Conservation (phyloP, 2,329 filamentous ascomycete species). For the Teratosphaeria viscida region DNA sequence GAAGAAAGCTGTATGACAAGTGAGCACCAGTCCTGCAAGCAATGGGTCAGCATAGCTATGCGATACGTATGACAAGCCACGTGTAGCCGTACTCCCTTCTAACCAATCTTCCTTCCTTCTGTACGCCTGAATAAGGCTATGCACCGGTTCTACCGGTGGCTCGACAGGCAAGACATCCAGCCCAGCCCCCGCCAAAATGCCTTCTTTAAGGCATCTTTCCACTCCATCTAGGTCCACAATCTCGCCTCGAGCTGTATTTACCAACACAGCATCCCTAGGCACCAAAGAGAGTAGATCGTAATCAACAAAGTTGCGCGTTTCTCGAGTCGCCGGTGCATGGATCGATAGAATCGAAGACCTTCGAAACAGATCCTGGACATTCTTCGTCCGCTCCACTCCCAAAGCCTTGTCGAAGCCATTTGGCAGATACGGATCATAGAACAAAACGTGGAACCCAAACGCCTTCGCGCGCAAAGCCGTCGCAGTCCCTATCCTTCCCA, state of each 20-base stretch:
- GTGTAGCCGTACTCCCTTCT: slow-evolving; percentile 24
- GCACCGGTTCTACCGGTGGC: slow-evolving; percentile 21
- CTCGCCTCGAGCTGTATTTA: slow-evolving; percentile 24
- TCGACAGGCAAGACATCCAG: slow-evolving; percentile 26
- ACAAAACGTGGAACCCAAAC: slow-evolving; percentile 22
- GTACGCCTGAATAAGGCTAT: slow-evolving; percentile 21
- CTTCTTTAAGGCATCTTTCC: slow-evolving; percentile 17
- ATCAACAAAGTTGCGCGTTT: slow-evolving; percentile 34
- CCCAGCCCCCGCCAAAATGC: slow-evolving; percentile 21
- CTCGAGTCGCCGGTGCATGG: slow-evolving; percentile 62
- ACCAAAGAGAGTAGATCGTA: slow-evolving; percentile 21
- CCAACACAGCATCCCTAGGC: slow-evolving; percentile 18
- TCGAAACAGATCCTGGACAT: slow-evolving; percentile 25
- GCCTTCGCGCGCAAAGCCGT: slow-evolving; percentile 22
- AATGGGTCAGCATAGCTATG: background rate
- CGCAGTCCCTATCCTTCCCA: slow-evolving; percentile 23
- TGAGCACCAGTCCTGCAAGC: slow-evolving; percentile 15
- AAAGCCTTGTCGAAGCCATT: slow-evolving; percentile 24
- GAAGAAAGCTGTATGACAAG: slow-evolving; percentile 13
- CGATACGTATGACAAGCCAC: background rate
- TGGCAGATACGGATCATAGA: slow-evolving; percentile 24
- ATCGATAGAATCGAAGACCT: slow-evolving; percentile 54
- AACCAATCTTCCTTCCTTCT: slow-evolving; percentile 32
- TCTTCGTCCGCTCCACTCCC: slow-evolving; percentile 20
- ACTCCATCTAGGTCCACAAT: slow-evolving; percentile 23